These are phyloP conservation scores for Daldinia childiae DNA, from an alignment of 495 filamentous ascomycete genomes.

Conservation along the genomic window DNA sequence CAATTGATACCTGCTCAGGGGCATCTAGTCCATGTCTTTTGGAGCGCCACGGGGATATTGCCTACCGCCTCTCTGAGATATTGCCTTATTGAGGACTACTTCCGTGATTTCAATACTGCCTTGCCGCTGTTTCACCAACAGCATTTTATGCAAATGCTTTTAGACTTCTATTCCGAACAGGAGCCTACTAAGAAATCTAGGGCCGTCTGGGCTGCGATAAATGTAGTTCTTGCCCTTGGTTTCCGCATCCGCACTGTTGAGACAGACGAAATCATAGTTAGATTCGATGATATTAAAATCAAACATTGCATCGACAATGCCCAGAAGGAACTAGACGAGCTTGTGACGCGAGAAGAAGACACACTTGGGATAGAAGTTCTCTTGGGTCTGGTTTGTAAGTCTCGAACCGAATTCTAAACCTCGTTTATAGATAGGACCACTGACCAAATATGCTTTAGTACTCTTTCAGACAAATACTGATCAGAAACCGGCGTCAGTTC, in stretches of 20 bases:
- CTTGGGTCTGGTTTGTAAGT: constrained; percentile 47
- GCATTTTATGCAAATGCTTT: constrained; percentile 41
- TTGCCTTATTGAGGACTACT: constrained; percentile 46
- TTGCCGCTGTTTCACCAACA: constrained; percentile 47
- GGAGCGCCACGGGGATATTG: constrained; percentile 7
- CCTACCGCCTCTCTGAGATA: constrained; percentile 43
- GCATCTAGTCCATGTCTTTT: not conserved
- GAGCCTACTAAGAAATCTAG: constrained; percentile 25
- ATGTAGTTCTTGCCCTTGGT: constrained; percentile 46
- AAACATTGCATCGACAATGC: constrained; percentile 46
- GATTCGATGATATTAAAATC: constrained; percentile 35
- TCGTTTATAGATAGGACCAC: not conserved
- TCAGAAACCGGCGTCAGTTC: constrained; percentile 43
- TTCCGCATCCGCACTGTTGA: constrained; percentile 33
- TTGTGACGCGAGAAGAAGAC: constrained; percentile 46
- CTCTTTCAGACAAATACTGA: constrained; percentile 43
- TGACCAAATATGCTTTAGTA: constrained; percentile 17
- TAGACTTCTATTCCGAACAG: constrained; percentile 38
- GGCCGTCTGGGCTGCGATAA: constrained; percentile 44
- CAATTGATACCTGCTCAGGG: not conserved
- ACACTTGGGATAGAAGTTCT: constrained; percentile 45
- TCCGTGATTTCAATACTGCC: constrained; percentile 45
- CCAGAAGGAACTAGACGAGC: constrained; percentile 44
- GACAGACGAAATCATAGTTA: constrained; percentile 21
- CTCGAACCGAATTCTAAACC: not conserved